A percentile compares a stretch with the other conserved stretches of the same genome.
Evolutionary conservation across 164 flowering plant species (phyloP).

Genomic region (Nymphaea thermarum): DNA sequence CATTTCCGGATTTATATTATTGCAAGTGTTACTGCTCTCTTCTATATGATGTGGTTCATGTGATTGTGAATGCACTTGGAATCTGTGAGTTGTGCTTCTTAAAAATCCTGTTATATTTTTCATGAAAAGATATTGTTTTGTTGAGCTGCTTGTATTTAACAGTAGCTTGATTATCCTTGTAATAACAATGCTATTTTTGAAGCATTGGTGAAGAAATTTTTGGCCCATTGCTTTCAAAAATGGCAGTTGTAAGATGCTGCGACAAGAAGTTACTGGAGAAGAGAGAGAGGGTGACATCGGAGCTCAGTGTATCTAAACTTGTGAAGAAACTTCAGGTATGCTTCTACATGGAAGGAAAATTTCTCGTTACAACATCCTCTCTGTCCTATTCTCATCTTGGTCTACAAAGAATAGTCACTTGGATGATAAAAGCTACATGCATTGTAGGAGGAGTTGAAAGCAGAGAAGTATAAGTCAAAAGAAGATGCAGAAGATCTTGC

Average conservation of each 20-base stretch:
- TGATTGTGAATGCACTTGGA: no score
- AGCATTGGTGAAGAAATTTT: conserved; percentile 31
- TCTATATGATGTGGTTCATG: no score
- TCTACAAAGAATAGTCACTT: no score
- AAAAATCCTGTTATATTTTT: neutral
- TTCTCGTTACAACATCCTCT: no score
- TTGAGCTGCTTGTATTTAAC: no score
- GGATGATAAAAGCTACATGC: neutral
- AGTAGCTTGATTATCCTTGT: conserved; percentile 5
- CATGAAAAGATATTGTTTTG: neutral
- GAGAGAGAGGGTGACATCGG: conserved; percentile 32
- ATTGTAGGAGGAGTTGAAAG: conserved; percentile 54
- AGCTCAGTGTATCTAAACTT: conserved; percentile 43
- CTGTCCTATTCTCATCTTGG: no score
- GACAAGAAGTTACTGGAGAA: conserved; percentile 25
- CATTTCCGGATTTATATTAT: no score
- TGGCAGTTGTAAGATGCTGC: conserved; percentile 19
- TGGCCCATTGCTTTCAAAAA: conserved; percentile 30
- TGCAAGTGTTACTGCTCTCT: no score
- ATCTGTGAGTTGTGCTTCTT: no score
- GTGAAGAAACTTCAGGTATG: conserved; percentile 68
- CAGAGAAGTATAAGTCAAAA: conserved; percentile 61
- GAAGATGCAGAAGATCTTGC: conserved; percentile 80
- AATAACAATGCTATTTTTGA: conserved; percentile 14
- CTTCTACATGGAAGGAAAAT: neutral